Base-by-base conservation (phyloP, 2,329 filamentous ascomycete genomes). In the Erysiphe neolycopersici region DNA sequence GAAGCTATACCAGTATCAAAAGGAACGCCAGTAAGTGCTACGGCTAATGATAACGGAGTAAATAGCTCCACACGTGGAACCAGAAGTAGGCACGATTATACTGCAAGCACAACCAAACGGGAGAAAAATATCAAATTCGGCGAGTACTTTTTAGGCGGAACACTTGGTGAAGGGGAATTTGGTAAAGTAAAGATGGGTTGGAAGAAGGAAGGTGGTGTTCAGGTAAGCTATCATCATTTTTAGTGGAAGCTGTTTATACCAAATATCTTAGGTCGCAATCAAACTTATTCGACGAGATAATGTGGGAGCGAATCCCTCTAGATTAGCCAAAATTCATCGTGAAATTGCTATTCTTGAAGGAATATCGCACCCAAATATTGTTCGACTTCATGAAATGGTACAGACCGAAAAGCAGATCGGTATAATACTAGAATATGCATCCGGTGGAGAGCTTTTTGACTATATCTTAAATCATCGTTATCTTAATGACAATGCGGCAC, bases 101-200 rank as follows among this genome's bases (percentile, higher is more conserved):
- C 50, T 16, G 40, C 49, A 9, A 50, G 44, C 26, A 46, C 54
- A 60, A 62, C 44, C 0, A 68, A 66, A 49, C 57, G 62, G 33
- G 67, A 75, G 52, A 93, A 91, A 63, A 73, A 79, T 50, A 84
- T 79, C 37, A 85, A 82, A 51, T 95, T 98, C 58, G 87, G 87
- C 47, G 84, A 94, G 49, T 98, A 95, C 60, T 83, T 92, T 47
- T 69, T 98, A 3, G 89, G 89, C 32, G 87, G 93, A 59, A 95
- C 87, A 2, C 77, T 98, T 42, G 89, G 89, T 42, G 89, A 98
- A 64, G 89, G 89, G 48, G 89, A 98, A 61, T 98, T 98, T 58
- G 89, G 89, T 50, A 98, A 98, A 59, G 89, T 98, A 54, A 95
- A 94, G 61, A 74, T 95, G 56, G 89, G 89, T 22, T 98, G 89